Percentiles rank a stretch among this genome's conserved stretches.
phyloP scores from a whole-genome alignment of 73 alveolate genomes.

The Tetrahymena malaccensis region DNA sequence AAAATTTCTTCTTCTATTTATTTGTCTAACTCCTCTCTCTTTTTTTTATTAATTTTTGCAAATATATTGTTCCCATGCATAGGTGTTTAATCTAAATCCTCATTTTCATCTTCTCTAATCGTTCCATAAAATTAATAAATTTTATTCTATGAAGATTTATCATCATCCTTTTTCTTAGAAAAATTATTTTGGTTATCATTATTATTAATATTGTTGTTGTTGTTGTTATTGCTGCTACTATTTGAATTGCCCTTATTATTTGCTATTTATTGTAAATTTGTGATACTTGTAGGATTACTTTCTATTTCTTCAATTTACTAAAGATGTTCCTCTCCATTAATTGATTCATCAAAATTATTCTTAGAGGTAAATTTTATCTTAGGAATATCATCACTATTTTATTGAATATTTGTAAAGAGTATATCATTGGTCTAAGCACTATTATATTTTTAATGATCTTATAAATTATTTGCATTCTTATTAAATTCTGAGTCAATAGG shows the following conservation, averaged over 20 bases:
- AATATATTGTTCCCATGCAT: background rate
- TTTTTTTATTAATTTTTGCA: background rate
- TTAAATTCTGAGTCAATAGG: background rate
- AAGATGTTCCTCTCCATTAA: background rate
- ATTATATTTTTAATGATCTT: background rate
- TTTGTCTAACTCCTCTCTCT: background rate
- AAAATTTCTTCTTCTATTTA: background rate
- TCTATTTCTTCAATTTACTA: background rate
- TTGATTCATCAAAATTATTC: background rate
- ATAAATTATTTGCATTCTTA: background rate
- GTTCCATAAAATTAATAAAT: background rate
- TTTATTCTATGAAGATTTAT: background rate
- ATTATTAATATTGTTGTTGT: no score
- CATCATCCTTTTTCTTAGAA: background rate
- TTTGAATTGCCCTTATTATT: no score
- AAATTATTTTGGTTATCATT: background rate
- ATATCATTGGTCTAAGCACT: background rate
- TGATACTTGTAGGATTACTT: background rate
- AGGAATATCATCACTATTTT: background rate
- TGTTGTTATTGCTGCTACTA: background rate
- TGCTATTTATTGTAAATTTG: background rate
- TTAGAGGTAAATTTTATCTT: background rate
- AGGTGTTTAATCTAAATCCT: background rate
- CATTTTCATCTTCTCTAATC: background rate
- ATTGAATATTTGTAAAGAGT: background rate